Conservation (phyloP, 306 rosid genomes). For the Benincasa hispida region DNA sequence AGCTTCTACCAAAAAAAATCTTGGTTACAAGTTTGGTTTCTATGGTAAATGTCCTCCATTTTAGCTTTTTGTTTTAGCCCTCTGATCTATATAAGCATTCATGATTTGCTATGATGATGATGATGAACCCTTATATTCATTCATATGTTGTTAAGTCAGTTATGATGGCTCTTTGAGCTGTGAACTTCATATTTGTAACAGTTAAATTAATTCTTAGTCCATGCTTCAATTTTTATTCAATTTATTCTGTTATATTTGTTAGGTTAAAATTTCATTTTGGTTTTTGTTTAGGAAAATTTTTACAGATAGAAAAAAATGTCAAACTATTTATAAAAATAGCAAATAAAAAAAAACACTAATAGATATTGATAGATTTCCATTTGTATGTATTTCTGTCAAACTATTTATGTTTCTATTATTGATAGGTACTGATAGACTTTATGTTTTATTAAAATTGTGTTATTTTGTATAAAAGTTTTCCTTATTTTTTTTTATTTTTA, state of each 20-base stretch:
- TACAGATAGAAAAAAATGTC: no score
- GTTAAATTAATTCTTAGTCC: neutral
- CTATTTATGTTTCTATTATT: no score
- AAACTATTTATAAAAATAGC: no score
- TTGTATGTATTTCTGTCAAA: no score
- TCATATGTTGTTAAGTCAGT: neutral
- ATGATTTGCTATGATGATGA: slow-evolving; percentile 2
- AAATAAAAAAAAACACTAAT: no score
- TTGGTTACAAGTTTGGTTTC: neutral
- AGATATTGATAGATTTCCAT: no score
- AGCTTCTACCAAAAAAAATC: slow-evolving; percentile 5
- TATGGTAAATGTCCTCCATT: neutral
- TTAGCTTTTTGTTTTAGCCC: neutral
- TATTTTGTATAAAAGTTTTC: no score
- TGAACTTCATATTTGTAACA: neutral
- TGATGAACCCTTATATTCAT: neutral
- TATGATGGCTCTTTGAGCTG: neutral
- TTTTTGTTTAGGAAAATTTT: no score
- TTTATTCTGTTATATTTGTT: neutral
- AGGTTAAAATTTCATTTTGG: neutral
- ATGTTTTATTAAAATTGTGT: no score
- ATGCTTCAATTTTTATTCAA: neutral
- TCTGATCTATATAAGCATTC: neutral
- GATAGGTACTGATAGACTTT: no score
- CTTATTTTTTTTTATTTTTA: no score